Evolutionary conservation across 179 eudicot species (phyloP), one percentile per base, ranked within the genome.

Genomic region (Corrigiola litoralis): DNA sequence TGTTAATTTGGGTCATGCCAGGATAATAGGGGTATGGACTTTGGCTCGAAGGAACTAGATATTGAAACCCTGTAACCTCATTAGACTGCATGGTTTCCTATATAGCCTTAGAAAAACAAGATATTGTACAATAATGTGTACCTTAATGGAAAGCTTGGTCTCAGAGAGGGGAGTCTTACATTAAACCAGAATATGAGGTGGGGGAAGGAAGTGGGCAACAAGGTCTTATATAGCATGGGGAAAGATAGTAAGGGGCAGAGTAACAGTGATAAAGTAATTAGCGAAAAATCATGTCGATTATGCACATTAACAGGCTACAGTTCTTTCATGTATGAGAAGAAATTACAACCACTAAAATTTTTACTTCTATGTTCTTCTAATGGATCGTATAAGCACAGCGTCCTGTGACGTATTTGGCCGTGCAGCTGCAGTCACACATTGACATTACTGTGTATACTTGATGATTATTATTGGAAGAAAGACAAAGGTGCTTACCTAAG

Each of bases 1-100:
- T 23, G 63, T 65, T 71, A 71, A 65, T 77, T 51, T 72, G 79
- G 16, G 51, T 47, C 65, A 77, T 58, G 57, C 77, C 67, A 53
- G 80, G 50, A 54, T 73, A 68, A 69, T 73, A 50, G 5, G 80
- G 85, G 57, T 74, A 68, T 54, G 79, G 77, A 62, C 66, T 81
- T 72, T 83, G 82, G 68, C 46, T 58, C 14, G 81, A 25, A 34
- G 80, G 67, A 72, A 61, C 66, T 18, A 66, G 34, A 62, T 71
- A 71, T 50, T 67, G 76, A 67, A 55, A 45, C 21, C 73, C 80
- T 56, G 80, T 33, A 25, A 67, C 61, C 33, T 67, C 80, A 71
- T 56, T 71, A 56, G 80, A 32, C 76, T 76, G 80, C 80, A 76
- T 76, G 76, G 61, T 72, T 71, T 61, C 4, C 62, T 33, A 24